Evolutionary conservation across 164 flowering plant genomes (phyloP), one percentile per base, ranked within the genome.

Genomic region (Liquidambar formosana): DNA sequence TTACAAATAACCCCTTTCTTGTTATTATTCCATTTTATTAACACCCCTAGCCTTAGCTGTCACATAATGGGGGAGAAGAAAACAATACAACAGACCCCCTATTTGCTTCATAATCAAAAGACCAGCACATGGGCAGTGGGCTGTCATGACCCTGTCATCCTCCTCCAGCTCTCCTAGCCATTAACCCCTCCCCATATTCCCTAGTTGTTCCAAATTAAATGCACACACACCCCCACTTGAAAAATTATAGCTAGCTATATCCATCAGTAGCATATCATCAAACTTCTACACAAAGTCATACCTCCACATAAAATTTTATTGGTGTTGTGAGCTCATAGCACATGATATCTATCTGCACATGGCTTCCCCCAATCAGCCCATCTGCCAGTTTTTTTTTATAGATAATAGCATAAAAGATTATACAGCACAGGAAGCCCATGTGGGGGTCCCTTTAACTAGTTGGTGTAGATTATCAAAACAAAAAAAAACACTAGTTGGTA

Each of bases 61-160:
- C 73, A 18, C 57, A 45, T 65, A 49, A 51, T 22, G 16, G 14
- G 15, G 46, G 52, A 52, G 38, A 58, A 19, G 41, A 46, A 61
- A 71, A 51, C 48, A 70, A 8, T 12, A 16, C 33, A 58, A 1
- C 59, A 60, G 4, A 51, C 43, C 18, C n/a, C 44, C 38, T 49
- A 8, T n/a, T 71, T 66, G 65, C 75, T 72, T 71, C 61, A 65
- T 72, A 75, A 68, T 68, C 79, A 73, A 74, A 58, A 38, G 69
- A 22, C 49, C 8, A 67, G 58, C 85, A 82, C 83, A 82, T 82
- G 85, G 83, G 62, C 23, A n/a, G 61, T 72, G 70, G 63, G 81
- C 83, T 80, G 83, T 66, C 83, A 61, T 76, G 75, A 73, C 80
- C 71, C 22, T 23, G 67, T 66, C 66, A 45, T 23, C 1, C 27